These are phyloP conservation scores for Saccharomycopsis sp. DNA, from an alignment of 805 yeast species.

Conservation along the genomic window DNA sequence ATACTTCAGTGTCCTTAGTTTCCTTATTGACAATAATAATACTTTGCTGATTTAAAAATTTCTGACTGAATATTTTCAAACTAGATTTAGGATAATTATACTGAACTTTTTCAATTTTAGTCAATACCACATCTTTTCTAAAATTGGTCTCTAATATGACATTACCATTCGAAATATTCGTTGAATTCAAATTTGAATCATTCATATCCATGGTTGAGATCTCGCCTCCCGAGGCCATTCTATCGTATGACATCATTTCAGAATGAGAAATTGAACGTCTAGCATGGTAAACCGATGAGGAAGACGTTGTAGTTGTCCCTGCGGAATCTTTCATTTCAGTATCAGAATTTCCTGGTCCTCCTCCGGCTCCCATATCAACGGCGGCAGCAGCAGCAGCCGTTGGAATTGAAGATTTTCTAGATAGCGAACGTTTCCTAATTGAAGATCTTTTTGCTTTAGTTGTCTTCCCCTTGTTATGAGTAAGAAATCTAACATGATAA, in stretches of 20 bases:
- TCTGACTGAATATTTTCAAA: slow-evolving; percentile 34
- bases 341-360: background rate
- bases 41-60: slow-evolving; percentile 52
- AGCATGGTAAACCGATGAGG: slow-evolving; percentile 13
- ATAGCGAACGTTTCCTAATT: slow-evolving; percentile 24
- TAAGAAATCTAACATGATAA: slow-evolving; percentile 48
- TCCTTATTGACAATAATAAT: slow-evolving; percentile 45
- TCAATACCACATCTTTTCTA: slow-evolving; percentile 64
- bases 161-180: background rate
- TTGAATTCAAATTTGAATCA: background rate
- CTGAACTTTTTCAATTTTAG: slow-evolving; percentile 43
- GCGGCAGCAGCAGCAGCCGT: background rate
- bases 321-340: background rate
- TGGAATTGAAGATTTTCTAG: slow-evolving; percentile 18
- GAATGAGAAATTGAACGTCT: slow-evolving; percentile 33
- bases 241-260: slow-evolving; percentile 35
- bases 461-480: slow-evolving; percentile 3
- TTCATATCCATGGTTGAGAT: slow-evolving; percentile 15
- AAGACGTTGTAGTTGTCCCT: background rate
- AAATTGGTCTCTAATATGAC: slow-evolving; percentile 6
- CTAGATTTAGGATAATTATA: slow-evolving; percentile 27
- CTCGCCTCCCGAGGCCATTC: slow-evolving; percentile 38
- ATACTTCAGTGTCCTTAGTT: slow-evolving; percentile 39
- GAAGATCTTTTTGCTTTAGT: slow-evolving; percentile 12
- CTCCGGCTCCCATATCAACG: no score